Base-by-base conservation (phyloP, 2,329 filamentous ascomycete genomes). In the Penicillium hesseltinei region DNA sequence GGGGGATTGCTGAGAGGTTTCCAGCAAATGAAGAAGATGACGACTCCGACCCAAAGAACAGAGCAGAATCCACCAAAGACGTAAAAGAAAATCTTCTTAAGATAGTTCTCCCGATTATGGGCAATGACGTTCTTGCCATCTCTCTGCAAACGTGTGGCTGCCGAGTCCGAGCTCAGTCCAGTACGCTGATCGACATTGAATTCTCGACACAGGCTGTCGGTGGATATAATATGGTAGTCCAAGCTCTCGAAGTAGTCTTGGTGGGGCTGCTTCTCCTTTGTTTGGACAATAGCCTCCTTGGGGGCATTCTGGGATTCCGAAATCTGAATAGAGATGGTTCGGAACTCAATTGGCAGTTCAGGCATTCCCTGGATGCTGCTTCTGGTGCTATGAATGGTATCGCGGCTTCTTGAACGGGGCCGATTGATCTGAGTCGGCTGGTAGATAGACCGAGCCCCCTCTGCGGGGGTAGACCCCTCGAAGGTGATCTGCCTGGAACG, bases 41-140 rank as follows among this genome's bases (percentile, higher is more conserved):
- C 81, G 7, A 84, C 80, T 25, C 88, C 89, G 4, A 87, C 70
- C 50, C 92, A 82, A 3, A 92, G 80, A 43, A 93, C 83, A 1
- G 85, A 82, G n/a, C 90, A 89, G 63, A 92, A 93, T 3, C 89
- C 89, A 63, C 88, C 88, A 74, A 91, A 92, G 67, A 92, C 84
- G 74, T 92, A 92, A 17, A 82, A 82, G 38, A 88, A 75, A 3
- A 87, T 80, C 62, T 84, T 85, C 38, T 79, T 78, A 27, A 85
- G 66, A 50, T 82, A 81, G 61, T 83, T 84, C 17, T 87, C 88
- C 6, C 85, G 82, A 7, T 88, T 86, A 5, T 84, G 82, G 19
- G 87, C 84, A 17, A 88, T 87, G 15, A 82, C 80, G 66, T 92
- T 92, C 60, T 76, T 82, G 45, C 89, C 89, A 73, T 89, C 83